phyloP scores from a whole-genome alignment of 2,329 filamentous ascomycete species.

The Colletotrichum eleusines region DNA sequence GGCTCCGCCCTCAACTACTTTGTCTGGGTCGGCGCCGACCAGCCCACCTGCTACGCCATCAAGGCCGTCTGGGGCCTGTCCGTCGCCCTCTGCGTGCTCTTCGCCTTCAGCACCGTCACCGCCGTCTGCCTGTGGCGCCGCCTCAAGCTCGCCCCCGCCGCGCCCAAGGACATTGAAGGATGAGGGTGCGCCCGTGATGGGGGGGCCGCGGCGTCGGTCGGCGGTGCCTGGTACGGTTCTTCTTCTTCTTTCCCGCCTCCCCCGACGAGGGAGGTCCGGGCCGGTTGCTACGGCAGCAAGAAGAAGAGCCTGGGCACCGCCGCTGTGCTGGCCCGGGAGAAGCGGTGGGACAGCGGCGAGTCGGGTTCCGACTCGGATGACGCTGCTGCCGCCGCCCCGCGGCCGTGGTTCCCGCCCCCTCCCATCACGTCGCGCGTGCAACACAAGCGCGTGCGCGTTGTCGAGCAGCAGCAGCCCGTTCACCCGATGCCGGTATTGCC shows the following conservation, averaged over 20 bases:
- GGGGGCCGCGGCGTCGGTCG: slow-evolving; percentile 44
- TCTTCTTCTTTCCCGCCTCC: slow-evolving; percentile 26
- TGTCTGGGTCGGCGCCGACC: slow-evolving; percentile 64
- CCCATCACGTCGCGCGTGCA: slow-evolving; percentile 51
- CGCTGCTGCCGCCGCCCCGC: slow-evolving; percentile 42
- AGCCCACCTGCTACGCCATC: slow-evolving; percentile 81
- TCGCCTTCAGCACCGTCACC: slow-evolving; percentile 71
- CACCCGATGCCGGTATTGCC: slow-evolving; percentile 36
- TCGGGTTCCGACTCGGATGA: slow-evolving; percentile 50
- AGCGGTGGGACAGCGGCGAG: slow-evolving; percentile 51
- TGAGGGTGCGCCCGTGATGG: slow-evolving; percentile 63
- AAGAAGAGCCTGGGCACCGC: slow-evolving; percentile 52
- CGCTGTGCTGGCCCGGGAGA: slow-evolving; percentile 51
- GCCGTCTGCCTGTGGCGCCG: slow-evolving; percentile 73
- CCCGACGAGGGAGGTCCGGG: slow-evolving; percentile 11
- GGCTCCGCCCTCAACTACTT: slow-evolving; percentile 55
- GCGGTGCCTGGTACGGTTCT: not conserved
- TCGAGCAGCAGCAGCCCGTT: slow-evolving; percentile 40
- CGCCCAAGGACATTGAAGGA: slow-evolving; percentile 61
- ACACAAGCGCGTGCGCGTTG: slow-evolving; percentile 32
- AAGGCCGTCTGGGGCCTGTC: slow-evolving; percentile 90
- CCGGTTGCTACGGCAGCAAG: slow-evolving; percentile 37
- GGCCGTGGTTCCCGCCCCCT: slow-evolving; percentile 51
- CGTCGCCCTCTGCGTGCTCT: slow-evolving; percentile 81
- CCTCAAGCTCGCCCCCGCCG: slow-evolving; percentile 57